Conservation (phyloP, 192 early-diverging fungal genomes). For the Piromyces finnis region DNA sequence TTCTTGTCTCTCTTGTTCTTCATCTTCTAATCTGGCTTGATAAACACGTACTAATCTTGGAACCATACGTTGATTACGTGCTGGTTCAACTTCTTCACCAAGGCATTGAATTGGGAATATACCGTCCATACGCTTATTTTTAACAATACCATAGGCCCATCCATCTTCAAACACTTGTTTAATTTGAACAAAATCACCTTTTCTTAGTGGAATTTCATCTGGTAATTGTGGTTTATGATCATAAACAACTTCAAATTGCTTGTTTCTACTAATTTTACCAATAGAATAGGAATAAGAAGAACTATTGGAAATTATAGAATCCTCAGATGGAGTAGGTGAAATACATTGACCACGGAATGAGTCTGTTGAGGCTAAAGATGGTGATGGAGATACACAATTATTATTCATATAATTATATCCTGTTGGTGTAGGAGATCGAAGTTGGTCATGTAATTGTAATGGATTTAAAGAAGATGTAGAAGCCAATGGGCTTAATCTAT, state of each 20-base stretch:
- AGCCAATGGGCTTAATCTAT: not conserved
- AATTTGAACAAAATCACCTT: not conserved
- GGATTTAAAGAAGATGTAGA: not conserved
- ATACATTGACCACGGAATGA: not conserved
- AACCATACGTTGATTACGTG: not conserved
- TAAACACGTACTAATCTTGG: not conserved
- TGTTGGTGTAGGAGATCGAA: not conserved
- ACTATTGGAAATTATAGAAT: not conserved
- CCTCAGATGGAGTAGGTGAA: not conserved
- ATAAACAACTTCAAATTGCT: not conserved
- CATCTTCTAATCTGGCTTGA: not conserved
- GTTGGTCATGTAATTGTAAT: not conserved
- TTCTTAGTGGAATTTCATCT: not conserved
- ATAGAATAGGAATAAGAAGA: not conserved
- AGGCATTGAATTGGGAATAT: not conserved
- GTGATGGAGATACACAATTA: not conserved
- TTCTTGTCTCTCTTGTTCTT: not conserved
- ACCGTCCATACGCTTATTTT: not conserved
- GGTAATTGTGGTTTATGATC: not conserved
- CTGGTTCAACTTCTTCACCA: not conserved
- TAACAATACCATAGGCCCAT: not conserved
- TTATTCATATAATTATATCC: not conserved
- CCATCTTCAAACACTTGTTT: not conserved
- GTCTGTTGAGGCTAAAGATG: not conserved
- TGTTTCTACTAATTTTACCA: not conserved